These are phyloP conservation scores for Lactarius evosmus DNA, from an alignment of 768 basidiomycete species.

Conservation along the genomic window DNA sequence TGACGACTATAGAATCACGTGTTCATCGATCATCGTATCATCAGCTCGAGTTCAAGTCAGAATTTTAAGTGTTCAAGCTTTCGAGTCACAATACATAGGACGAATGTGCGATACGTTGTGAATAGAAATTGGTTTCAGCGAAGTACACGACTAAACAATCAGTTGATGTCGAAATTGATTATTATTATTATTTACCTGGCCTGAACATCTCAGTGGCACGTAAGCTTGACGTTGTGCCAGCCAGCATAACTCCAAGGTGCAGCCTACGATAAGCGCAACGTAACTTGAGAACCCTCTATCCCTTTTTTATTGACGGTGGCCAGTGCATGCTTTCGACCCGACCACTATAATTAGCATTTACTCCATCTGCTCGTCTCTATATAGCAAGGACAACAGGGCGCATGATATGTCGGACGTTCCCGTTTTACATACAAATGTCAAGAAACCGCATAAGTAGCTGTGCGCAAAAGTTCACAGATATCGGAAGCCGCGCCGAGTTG, in stretches of 20 bases:
- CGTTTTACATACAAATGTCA: background rate
- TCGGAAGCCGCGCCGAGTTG: slow-evolving; percentile 14
- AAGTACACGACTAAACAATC: no score
- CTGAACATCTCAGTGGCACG: background rate
- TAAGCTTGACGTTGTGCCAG: background rate
- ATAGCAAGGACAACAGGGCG: background rate
- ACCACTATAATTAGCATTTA: background rate
- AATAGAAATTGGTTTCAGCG: no score
- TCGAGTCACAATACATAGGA: no score
- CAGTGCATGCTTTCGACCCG: background rate
- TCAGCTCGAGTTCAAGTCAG: background rate
- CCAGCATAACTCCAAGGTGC: background rate
- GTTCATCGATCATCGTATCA: background rate
- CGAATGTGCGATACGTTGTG: no score
- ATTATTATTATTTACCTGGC: no score
- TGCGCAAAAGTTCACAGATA: background rate
- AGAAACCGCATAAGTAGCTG: background rate
- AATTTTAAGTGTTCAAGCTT: no score
- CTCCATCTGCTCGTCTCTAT: background rate
- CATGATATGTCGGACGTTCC: background rate
- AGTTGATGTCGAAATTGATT: no score
- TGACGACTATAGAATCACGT: slow-evolving; percentile 23
- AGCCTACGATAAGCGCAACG: background rate
- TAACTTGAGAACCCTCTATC: background rate
- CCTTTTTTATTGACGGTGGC: background rate